Evolutionary conservation across 495 filamentous ascomycete species (phyloP).

Genomic region (Penicillium cataractarum): DNA sequence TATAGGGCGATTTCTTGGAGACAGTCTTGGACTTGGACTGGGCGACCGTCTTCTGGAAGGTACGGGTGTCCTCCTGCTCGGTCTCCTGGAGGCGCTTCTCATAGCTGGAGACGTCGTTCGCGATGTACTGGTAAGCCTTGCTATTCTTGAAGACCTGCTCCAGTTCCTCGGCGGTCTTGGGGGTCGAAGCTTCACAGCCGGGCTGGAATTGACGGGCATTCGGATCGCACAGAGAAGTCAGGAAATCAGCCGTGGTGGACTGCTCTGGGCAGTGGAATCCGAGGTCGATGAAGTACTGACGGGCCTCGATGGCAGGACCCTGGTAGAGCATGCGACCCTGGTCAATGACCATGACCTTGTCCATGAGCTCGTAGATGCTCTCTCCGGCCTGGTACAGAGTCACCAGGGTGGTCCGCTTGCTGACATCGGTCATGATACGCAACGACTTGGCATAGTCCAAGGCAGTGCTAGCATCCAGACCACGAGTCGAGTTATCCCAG

Average conservation of each 20-base stretch:
- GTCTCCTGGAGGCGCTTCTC: slow-evolving; percentile 63
- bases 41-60: slow-evolving; percentile 70
- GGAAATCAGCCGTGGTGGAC: slow-evolving; percentile 73
- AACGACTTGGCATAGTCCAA: slow-evolving; percentile 78
- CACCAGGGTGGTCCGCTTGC: slow-evolving; percentile 77
- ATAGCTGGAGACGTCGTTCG: slow-evolving; percentile 60
- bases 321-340: slow-evolving; percentile 67
- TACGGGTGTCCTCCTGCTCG: slow-evolving; percentile 63
- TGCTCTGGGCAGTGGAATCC: slow-evolving; percentile 69
- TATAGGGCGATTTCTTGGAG: slow-evolving; percentile 69
- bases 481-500: slow-evolving; percentile 80
- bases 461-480: slow-evolving; percentile 77
- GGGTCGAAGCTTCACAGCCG: slow-evolving; percentile 64
- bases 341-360: slow-evolving; percentile 73
- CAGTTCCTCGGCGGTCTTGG: slow-evolving; percentile 66
- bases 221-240: slow-evolving; percentile 78
- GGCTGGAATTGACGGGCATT: slow-evolving; percentile 66
- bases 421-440: slow-evolving; percentile 82
- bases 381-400: slow-evolving; percentile 86
- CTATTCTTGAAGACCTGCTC: slow-evolving; percentile 62
- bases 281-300: slow-evolving; percentile 68
- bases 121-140: slow-evolving; percentile 53
- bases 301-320: slow-evolving; percentile 63
- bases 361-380: slow-evolving; percentile 81
- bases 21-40: slow-evolving; percentile 69